A percentile compares a stretch with the other conserved stretches of the same genome.
phyloP scores from a whole-genome alignment of 2,329 filamentous ascomycete species.

The Xylariaceae sp. region DNA sequence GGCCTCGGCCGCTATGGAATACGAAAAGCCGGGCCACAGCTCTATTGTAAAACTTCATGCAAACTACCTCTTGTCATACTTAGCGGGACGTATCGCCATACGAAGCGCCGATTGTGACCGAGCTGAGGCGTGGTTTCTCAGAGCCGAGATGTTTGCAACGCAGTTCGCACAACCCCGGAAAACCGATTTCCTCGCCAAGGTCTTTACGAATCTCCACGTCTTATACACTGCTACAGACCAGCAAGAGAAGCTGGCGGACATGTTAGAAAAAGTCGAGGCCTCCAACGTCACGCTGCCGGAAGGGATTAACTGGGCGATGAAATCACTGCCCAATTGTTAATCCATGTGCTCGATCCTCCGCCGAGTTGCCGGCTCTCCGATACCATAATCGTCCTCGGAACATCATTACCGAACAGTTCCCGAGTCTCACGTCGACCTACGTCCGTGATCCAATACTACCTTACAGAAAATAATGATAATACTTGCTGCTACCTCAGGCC shows the following conservation, averaged over 20 bases:
- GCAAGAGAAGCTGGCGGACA: constrained; percentile 6
- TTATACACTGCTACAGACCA: constrained; percentile 15
- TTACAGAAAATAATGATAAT: not conserved
- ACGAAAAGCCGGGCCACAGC: constrained; percentile 4
- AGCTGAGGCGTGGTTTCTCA: constrained; percentile 19
- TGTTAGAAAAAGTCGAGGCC: constrained; percentile 10
- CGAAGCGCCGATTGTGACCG: constrained; percentile 17
- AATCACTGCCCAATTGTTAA: constrained; percentile 5
- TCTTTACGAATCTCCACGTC: constrained; percentile 16
- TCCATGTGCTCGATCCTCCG: not conserved
- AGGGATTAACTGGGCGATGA: constrained; percentile 7
- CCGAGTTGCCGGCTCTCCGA: not conserved
- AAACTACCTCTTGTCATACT: constrained; percentile 15
- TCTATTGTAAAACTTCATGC: constrained; percentile 4
- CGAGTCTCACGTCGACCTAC: not conserved
- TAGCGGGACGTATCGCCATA: constrained; percentile 16
- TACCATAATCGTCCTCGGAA: not conserved
- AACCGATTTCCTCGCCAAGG: constrained; percentile 13
- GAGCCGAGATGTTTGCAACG: constrained; percentile 10
- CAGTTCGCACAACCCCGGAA: constrained; percentile 2
- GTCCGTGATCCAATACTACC: not conserved
- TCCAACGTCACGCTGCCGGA: constrained; percentile 4
- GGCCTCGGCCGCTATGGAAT: constrained; percentile 9
- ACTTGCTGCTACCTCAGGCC: not conserved
- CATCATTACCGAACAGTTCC: not conserved